Percentiles rank a stretch among this genome's conserved stretches.
These are phyloP conservation scores for Ophiostoma ips DNA, from an alignment of 2,329 filamentous ascomycete species.

Conservation along the genomic window DNA sequence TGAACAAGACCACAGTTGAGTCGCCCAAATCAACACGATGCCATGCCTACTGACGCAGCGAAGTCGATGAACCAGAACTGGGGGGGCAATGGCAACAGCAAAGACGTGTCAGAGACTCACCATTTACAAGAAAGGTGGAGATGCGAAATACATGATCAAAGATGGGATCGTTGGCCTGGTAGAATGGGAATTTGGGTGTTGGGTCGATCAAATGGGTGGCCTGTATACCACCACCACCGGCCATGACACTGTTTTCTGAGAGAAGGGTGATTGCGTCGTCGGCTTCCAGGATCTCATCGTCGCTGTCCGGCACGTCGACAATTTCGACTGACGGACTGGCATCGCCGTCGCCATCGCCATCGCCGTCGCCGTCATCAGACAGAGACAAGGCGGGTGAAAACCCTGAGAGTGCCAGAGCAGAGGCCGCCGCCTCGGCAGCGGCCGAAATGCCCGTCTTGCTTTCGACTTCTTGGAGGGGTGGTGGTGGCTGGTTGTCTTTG, in stretches of 20 bases:
- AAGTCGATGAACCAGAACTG: too few relatives aligned
- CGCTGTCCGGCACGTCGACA: conserved; percentile 24
- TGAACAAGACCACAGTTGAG: too few relatives aligned
- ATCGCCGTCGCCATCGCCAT: neutral
- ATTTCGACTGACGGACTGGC: conserved; percentile 31
- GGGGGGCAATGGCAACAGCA: too few relatives aligned
- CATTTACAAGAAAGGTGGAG: neutral
- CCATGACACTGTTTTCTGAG: neutral
- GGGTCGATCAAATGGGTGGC: conserved; percentile 25
- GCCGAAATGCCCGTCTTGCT: neutral
- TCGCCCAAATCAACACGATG: too few relatives aligned
- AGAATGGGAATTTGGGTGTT: conserved; percentile 33
- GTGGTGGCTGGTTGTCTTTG: conserved; percentile 23
- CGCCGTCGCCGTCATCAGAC: neutral
- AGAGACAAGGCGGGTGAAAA: neutral
- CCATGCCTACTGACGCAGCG: too few relatives aligned
- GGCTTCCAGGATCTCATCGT: conserved; percentile 16
- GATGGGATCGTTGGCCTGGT: conserved; percentile 15
- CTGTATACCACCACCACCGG: neutral
- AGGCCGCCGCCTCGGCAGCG: neutral
- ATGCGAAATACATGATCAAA: neutral
- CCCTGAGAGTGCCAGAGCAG: conserved; percentile 17
- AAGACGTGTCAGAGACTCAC: too few relatives aligned
- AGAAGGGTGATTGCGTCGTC: neutral
- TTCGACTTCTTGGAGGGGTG: neutral